Evolutionary conservation across 352 stramenopile species (phyloP), one percentile per base, ranked within the genome.

Genomic region (Phytophthora palmivora): DNA sequence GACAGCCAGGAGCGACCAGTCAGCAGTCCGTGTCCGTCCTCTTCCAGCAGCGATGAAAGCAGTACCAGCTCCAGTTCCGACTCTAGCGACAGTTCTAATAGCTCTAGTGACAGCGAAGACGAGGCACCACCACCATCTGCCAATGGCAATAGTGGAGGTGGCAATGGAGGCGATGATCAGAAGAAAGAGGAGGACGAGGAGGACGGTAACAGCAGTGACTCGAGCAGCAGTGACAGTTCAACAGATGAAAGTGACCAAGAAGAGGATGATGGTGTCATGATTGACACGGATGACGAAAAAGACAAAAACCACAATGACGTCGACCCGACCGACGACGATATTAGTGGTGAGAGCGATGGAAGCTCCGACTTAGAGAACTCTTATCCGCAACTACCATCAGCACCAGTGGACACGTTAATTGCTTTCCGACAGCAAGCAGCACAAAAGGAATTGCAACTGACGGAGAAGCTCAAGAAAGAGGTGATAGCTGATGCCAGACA

Each of bases 351-450:
- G 37, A 91, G 84, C 58, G 81, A 89, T 45, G 79, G 59, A 50
- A 82, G 69, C 19, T 86, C 76, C 0, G 79, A 91, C 33, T 44
- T 88, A 16, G 79, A 92, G 33, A 82, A 69, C 21, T 78, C 79
- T 21, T 92, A 92, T 32, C 84, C 81, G 28, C 58, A 72, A 32
- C 57, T 93, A 9, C 78, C 84, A 0, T 44, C 70, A 7, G 71
- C 83, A 9, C 82, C 82, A 1, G 79, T 93, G 18, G 84, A 93
- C 42, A 61, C 64, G 8, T 45, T 93, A 3, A 81, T 93, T 44
- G 53, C 70, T 5, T 63, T 82, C 19, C 75, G 80, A 34, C 82
- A 86, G 43, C 69, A 67, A 58, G 76, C 60, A 38, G 86, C 87
- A 48, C 50, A 67, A 2, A 79, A 89, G 28, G 80, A 89, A 42